Evolutionary conservation across 768 basidiomycete species (phyloP).

Genomic region (Leccinum broughii): DNA sequence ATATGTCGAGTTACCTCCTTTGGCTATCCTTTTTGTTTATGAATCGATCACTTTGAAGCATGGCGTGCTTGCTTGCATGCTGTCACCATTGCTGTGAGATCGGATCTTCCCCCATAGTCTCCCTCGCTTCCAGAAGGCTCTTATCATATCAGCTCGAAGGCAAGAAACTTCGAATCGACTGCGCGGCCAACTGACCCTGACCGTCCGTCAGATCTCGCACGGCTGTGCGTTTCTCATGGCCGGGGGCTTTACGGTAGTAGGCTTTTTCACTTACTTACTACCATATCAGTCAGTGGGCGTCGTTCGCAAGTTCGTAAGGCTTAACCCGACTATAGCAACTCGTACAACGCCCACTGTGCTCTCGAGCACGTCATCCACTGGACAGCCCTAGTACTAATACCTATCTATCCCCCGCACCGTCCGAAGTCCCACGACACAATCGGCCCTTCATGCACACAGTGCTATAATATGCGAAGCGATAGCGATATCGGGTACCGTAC

Average conservation of each 20-base stretch:
- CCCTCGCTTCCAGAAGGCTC: neutral
- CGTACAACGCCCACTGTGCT: neutral
- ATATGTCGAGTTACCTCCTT: conserved; percentile 4
- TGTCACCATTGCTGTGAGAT: neutral
- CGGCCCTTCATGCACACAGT: neutral
- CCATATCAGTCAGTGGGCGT: neutral
- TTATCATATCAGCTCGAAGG: neutral
- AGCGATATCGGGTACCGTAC: neutral
- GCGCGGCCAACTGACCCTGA: neutral
- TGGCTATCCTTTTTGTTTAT: neutral
- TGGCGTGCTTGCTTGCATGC: neutral
- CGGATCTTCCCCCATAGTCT: neutral
- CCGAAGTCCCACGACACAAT: neutral
- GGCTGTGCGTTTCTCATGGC: neutral
- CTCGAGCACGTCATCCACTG: neutral
- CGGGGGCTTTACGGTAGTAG: neutral
- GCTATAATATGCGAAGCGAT: neutral
- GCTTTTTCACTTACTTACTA: neutral
- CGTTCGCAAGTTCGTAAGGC: neutral
- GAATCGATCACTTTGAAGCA: neutral
- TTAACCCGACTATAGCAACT: neutral
- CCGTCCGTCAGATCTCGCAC: neutral
- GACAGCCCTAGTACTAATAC: neutral
- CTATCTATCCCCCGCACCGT: neutral
- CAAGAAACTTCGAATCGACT: neutral